Base-by-base conservation (phyloP, 2,329 filamentous ascomycete genomes). In the Ceratocystis smalleyi region DNA sequence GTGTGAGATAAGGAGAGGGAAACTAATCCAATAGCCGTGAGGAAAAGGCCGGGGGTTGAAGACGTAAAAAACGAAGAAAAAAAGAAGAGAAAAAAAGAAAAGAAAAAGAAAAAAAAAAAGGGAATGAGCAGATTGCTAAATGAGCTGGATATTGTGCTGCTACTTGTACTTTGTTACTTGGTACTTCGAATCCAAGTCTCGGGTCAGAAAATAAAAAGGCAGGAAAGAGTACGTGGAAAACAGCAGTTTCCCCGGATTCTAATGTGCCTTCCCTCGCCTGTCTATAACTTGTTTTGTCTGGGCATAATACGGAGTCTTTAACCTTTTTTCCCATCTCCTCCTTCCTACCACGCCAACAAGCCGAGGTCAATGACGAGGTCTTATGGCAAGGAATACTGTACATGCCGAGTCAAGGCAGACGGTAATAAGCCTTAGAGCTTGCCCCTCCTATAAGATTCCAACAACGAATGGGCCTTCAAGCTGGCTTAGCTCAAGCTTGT, bases 301-400 rank as follows among this genome's bases (percentile, higher is more conserved):
- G 7, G 22, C 3, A 35, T n/a, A 5, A 15, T 27, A 60, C 19
- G 59, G 40, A 32, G 30, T 27, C 40, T 45, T 43, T 22, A 35
- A 40, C 43, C 47, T 51, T 51, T 22, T 24, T 24, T 51, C 15
- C 10, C 24, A 15, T 22, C 3, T 10, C 47, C 10, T 40, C 35
- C 35, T 40, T 40, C 47, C 47, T 22, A 24, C 6, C 27, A 24
- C 27, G 15, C 43, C 24, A 61, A 47, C 24, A 40, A 61, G 59
- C 59, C 59, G 59, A 61, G 59, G 59, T 61, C 59, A 32, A 61
- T 15, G 54, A 32, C 54, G 32, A 35, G 54, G 54, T 57, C 54
- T 27, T 32, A 7, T 8, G 54, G 27, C 27, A 57, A n/a, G 54
- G 54, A 30, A 57, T 57, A 40, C 35, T 40, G 35, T 3, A 47